Conservation (phyloP, 2,329 filamentous ascomycete species). For the Claviceps humidiphila region DNA sequence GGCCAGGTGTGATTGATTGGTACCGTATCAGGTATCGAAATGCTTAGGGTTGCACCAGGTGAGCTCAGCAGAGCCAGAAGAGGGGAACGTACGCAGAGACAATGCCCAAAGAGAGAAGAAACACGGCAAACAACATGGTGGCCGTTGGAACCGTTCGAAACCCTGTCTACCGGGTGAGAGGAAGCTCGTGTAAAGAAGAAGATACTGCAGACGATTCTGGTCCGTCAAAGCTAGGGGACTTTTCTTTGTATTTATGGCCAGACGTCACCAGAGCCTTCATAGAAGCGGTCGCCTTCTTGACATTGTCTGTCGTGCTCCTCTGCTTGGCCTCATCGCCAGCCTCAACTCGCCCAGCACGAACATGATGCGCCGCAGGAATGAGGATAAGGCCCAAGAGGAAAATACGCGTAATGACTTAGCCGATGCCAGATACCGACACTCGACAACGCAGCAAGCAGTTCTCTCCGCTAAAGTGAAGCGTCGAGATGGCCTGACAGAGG, state of each 20-base stretch:
- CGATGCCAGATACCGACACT: too few species aligned
- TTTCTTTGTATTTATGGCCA: slow-evolving; percentile 17
- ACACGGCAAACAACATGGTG: slow-evolving; percentile 7
- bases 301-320: slow-evolving; percentile 2
- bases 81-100: slow-evolving; percentile 8
- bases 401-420: not conserved
- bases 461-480: too few species aligned
- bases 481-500: too few species aligned
- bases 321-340: not conserved
- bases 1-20: not conserved
- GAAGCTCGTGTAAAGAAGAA: not conserved
- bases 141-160: slow-evolving; percentile 9
- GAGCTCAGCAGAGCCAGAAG: too few species aligned
- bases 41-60: too few species aligned
- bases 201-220: not conserved
- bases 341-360: not conserved
- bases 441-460: too few species aligned
- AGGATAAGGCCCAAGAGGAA: not conserved
- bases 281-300: slow-evolving; percentile 1
- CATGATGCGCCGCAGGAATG: too few species aligned
- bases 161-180: slow-evolving; percentile 1
- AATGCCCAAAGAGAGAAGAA: slow-evolving; percentile 7
- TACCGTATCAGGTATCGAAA: not conserved
- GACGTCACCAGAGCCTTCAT: slow-evolving; percentile 10
- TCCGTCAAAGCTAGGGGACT: slow-evolving; percentile 9